Percentiles rank a stretch among this genome's conserved stretches.
phyloP scores from a whole-genome alignment of 305 asterid species.

The Plantago lanceolata region DNA sequence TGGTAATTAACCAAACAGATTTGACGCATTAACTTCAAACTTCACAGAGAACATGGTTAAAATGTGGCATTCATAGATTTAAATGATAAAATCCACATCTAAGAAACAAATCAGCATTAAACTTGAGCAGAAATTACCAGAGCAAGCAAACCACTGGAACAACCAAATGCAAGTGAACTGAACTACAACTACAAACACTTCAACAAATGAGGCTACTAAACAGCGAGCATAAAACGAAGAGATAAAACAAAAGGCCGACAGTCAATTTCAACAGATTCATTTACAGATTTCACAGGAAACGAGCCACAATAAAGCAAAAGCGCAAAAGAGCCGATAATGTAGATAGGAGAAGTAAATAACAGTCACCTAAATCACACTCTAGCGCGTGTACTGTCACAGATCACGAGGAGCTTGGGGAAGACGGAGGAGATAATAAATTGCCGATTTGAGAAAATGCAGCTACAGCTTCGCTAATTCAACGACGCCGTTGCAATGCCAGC shows the following conservation, averaged over 20 bases:
- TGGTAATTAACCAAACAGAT: constrained; percentile 18
- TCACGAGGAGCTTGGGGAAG: constrained; percentile 34
- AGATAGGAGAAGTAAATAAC: constrained; percentile 16
- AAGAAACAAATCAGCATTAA: constrained; percentile 22
- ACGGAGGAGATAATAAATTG: constrained; percentile 28
- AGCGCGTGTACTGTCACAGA: constrained; percentile 21
- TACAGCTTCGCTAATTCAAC: constrained; percentile 11
- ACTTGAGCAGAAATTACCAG: constrained; percentile 14
- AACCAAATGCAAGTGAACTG: constrained; percentile 8
- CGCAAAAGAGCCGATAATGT: constrained; percentile 14
- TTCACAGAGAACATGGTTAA: constrained; percentile 2
- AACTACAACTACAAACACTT: no score
- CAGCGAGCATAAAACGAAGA: constrained; percentile 13
- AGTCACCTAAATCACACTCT: constrained; percentile 31
- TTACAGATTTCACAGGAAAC: constrained; percentile 27
- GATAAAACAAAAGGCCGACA: constrained; percentile 15
- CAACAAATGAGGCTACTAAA: constrained; percentile 14
- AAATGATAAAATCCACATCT: constrained; percentile 18
- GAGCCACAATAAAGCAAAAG: constrained; percentile 28
- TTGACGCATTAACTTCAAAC: constrained; percentile 18
- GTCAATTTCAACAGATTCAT: constrained; percentile 38
- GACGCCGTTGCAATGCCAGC: constrained; percentile 34
- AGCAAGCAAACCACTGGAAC: neutral
- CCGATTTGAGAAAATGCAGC: constrained; percentile 10
- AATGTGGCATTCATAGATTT: constrained; percentile 17